Conservation (phyloP, 345 rosid species). For the Hirschfeldia incana region DNA sequence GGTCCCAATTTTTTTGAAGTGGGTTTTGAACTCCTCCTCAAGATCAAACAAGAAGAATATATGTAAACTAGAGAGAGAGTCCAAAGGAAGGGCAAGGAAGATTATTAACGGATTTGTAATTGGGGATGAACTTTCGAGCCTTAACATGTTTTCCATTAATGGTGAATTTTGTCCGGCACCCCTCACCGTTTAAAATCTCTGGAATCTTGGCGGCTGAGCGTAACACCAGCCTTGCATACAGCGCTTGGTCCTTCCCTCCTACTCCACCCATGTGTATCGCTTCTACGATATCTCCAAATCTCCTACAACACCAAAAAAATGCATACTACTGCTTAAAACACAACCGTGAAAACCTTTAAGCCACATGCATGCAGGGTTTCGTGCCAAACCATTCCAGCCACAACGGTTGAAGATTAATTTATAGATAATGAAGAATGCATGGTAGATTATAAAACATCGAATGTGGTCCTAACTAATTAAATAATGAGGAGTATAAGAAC, state of each 20-base stretch:
- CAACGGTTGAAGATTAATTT: not conserved
- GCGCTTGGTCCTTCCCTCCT: not conserved
- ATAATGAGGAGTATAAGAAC: not conserved
- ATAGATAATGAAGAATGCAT: not conserved
- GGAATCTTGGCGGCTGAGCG: not conserved
- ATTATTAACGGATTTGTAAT: not conserved
- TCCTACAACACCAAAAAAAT: conserved; percentile 1
- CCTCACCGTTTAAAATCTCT: not conserved
- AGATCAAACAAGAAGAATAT: not conserved
- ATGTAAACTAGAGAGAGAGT: not conserved
- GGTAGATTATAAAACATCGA: not conserved
- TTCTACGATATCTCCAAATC: not conserved
- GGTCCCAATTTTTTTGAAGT: not conserved
- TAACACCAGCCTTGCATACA: not conserved
- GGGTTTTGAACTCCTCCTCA: not conserved
- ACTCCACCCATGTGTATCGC: not conserved
- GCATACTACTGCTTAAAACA: not conserved
- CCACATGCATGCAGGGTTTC: not conserved
- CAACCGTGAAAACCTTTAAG: not conserved
- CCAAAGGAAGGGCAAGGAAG: not conserved
- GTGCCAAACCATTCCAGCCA: not conserved
- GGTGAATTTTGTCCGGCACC: not conserved
- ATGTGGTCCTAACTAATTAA: too few relatives aligned
- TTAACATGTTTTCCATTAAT: not conserved
- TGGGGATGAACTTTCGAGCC: not conserved